Percentiles rank a stretch among this genome's conserved stretches.
phyloP scores from a whole-genome alignment of 257 asterid genomes.

The Parsonsia alboflavescens region DNA sequence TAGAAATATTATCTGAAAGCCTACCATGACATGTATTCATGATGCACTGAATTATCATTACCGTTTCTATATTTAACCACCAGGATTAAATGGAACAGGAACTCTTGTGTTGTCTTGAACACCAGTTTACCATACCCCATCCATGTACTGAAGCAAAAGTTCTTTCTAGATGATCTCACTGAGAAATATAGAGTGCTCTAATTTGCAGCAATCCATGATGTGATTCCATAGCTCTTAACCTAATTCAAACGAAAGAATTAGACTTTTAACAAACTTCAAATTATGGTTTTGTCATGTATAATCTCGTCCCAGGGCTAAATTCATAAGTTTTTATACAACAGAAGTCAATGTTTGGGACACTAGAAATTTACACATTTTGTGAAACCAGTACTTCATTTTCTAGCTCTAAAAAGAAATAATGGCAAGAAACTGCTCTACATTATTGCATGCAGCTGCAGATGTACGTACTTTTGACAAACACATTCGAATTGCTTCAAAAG shows the following conservation, averaged over 20 bases:
- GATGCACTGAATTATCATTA: conserved; percentile 7
- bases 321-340: neutral
- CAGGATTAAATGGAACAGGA: conserved; percentile 3
- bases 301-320: neutral
- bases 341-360: neutral
- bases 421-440: neutral
- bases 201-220: conserved; percentile 5
- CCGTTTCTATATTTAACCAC: conserved; percentile 6
- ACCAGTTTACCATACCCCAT: conserved; percentile 11
- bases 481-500: neutral
- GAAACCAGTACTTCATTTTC: neutral
- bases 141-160: conserved; percentile 6
- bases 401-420: neutral
- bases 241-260: conserved; percentile 4
- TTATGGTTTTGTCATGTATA: neutral
- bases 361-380: neutral
- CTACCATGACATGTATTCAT: neutral
- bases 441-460: neutral
- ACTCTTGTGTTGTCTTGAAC: conserved; percentile 8
- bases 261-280: conserved; percentile 10
- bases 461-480: neutral
- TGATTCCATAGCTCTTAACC: conserved; percentile 5
- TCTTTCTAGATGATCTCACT: conserved; percentile 10
- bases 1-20: neutral
- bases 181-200: conserved; percentile 9